These are phyloP conservation scores for Aspergillus candidus DNA, from an alignment of 2,329 filamentous ascomycete species.

Conservation along the genomic window DNA sequence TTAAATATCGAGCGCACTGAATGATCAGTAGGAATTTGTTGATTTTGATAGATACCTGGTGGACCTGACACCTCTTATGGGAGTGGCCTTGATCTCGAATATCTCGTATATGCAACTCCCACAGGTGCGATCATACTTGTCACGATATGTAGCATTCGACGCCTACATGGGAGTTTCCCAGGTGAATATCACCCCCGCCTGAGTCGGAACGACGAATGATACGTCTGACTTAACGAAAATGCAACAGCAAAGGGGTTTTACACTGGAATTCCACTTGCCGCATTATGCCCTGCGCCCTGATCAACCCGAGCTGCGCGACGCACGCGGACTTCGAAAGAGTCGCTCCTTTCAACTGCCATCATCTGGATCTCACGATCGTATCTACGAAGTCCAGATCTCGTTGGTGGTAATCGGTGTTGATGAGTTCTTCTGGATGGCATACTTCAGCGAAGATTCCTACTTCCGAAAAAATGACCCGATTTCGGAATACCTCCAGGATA, in stretches of 20 bases:
- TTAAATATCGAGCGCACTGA: background rate
- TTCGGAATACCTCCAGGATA: background rate
- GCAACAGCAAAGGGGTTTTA: background rate
- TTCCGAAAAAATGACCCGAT: background rate
- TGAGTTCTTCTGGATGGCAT: constrained; percentile 8
- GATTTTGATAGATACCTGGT: constrained; percentile 5
- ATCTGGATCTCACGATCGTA: background rate
- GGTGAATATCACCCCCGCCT: background rate
- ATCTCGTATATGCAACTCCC: constrained; percentile 7
- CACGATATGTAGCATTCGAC: constrained; percentile 2
- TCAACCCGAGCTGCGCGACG: background rate
- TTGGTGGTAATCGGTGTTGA: constrained; percentile 6
- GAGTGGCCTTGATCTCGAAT: constrained; percentile 5
- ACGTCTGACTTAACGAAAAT: background rate
- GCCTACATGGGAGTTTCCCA: constrained; percentile 1
- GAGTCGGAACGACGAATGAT: background rate
- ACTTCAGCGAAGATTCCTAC: constrained; percentile 3
- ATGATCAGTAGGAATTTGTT: background rate
- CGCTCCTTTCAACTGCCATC: background rate
- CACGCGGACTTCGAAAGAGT: constrained; percentile 2
- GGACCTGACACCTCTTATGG: constrained; percentile 7
- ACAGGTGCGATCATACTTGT: constrained; percentile 6
- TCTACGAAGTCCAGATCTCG: constrained; percentile 8
- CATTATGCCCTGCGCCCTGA: constrained; percentile 1
- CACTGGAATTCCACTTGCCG: constrained; percentile 1